Percentiles rank a stretch among this genome's conserved stretches.
Conservation (phyloP, 768 basidiomycete genomes). For the Mycena rebaudengoi region DNA sequence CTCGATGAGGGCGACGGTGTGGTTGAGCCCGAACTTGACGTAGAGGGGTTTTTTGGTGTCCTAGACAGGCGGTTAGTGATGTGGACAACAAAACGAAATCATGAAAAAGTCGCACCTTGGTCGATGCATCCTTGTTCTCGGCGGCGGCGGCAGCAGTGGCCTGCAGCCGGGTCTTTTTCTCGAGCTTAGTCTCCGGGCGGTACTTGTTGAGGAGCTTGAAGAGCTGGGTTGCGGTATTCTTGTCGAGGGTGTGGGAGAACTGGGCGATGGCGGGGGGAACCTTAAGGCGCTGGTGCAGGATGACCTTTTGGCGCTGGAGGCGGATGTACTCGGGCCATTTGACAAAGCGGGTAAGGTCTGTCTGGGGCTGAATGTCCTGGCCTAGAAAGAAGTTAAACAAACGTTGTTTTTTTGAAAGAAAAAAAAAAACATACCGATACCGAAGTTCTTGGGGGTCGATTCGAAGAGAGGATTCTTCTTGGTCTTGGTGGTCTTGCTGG, state of each 20-base stretch:
- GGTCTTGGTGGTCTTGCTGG: slow-evolving; percentile 74
- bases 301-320: slow-evolving; percentile 98
- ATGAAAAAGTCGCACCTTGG: slow-evolving; percentile 46
- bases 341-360: slow-evolving; percentile 95
- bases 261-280: slow-evolving; percentile 98
- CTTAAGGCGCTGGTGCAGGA: slow-evolving; percentile 97
- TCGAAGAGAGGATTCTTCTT: slow-evolving; percentile 98
- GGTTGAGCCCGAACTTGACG: slow-evolving; percentile 97
- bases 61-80: slow-evolving; percentile 37
- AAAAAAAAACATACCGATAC: slow-evolving; percentile 75
- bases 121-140: slow-evolving; percentile 75
- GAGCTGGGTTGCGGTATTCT: slow-evolving; percentile 97
- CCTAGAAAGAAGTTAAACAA: slow-evolving; percentile 53
- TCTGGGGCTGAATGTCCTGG: slow-evolving; percentile 90
- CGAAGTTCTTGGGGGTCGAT: slow-evolving; percentile 89
- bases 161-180: slow-evolving; percentile 95
- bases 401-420: neutral
- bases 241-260: slow-evolving; percentile 97
- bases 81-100: neutral
- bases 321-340: slow-evolving; percentile 99
- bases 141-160: slow-evolving; percentile 80
- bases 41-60: slow-evolving; percentile 95
- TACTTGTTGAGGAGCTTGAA: slow-evolving; percentile 99
- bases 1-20: slow-evolving; percentile 94
- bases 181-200: slow-evolving; percentile 92